These are phyloP conservation scores for Chimonanthus praecox DNA, from an alignment of 164 flowering plant species.

Conservation along the genomic window DNA sequence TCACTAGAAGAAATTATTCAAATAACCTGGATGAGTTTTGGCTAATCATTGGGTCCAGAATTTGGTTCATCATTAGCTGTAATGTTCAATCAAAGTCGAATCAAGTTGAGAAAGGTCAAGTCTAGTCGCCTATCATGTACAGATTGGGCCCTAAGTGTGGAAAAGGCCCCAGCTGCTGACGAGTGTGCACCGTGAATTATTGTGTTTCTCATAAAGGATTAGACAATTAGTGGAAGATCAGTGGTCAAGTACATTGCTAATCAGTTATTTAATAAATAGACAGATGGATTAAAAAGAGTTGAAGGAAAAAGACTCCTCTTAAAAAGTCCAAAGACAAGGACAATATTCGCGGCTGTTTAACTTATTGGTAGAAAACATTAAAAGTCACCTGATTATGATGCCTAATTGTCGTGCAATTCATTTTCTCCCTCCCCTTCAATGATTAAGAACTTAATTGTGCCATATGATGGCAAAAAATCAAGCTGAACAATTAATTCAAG, in stretches of 20 bases:
- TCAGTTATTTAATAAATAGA: neutral
- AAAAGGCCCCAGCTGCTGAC: neutral
- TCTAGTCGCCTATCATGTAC: neutral
- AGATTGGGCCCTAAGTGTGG: neutral
- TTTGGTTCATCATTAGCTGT: no score
- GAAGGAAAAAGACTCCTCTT: neutral
- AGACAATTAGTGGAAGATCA: neutral
- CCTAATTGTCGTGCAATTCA: neutral
- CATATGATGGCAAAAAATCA: no score
- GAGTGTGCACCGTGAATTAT: no score
- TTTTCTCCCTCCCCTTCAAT: neutral
- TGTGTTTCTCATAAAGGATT: neutral
- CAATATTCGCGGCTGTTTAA: neutral
- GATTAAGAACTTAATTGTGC: neutral
- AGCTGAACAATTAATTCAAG: no score
- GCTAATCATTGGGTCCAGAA: no score
- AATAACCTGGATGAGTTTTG: no score
- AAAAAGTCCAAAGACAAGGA: neutral
- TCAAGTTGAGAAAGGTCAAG: neutral
- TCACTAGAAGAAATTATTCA: no score
- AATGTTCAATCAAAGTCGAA: no score
- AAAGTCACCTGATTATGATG: neutral
- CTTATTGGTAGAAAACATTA: neutral
- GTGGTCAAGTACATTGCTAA: neutral
- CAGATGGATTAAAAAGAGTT: neutral